Base-by-base conservation (phyloP, 1,139 yeast species). In the Saccharomyces hybrid region DNA sequence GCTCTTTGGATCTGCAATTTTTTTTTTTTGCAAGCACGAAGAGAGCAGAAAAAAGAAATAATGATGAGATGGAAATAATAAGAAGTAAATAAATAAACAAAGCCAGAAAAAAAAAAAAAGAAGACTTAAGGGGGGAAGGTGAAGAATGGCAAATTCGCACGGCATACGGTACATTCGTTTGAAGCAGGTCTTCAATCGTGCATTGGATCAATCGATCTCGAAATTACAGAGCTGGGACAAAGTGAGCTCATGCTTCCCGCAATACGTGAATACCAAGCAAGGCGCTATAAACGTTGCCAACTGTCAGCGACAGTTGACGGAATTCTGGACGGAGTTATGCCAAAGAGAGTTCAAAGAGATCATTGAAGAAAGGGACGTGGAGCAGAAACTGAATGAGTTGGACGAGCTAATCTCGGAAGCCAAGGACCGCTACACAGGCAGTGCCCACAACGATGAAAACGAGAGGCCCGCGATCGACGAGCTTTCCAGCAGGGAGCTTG, bases 181-280 rank as follows among this genome's bases (percentile, higher is more conserved):
- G 29, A 69, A 75, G 52, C 76, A 80, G 52, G 85, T 85, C 9
- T 78, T 83, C 54, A 70, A 75, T n/a, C 80, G 84, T 62, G 90
- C 96, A 0, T 74, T 88, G 4, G 81, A 80, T 48, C 88, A 84
- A 66, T 81, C 90, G 0, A 78, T 67, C n/a, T 54, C 83, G 46
- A 81, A 80, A 58, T 78, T 83, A 42, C 71, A 88, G 48, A 78
- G 83, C 3, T 71, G 79, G 51, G 89, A 85, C 12, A 83, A 82
- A 59, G 69, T 88, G 32, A 73, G 75, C 46, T 72, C 81, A 29
- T 87, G 96, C 65, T 89, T 82, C 67, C 95, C 96, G 0, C 71
- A 75, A 0, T 74, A 85, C 24, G 75, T 84, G 0, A 61, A 71
- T 12, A 71, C 79, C 2, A 72, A 71, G 19, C 78, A 78, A 9